Percentiles rank a stretch among this genome's conserved stretches.
Evolutionary conservation across 2,329 filamentous ascomycete species (phyloP).

Genomic region (Alternaria panax): DNA sequence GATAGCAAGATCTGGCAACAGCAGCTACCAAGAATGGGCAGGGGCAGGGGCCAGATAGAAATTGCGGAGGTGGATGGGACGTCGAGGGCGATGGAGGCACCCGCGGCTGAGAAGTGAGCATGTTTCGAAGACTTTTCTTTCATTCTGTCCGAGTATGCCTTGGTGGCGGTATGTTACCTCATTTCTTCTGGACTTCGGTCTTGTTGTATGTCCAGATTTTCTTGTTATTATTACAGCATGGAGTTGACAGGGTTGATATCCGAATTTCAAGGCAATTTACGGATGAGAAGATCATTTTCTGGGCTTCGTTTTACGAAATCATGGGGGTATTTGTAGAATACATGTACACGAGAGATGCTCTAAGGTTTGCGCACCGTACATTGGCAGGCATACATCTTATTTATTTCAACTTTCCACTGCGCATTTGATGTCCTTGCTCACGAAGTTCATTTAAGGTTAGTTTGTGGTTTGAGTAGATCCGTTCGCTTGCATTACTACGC

Average conservation of each 20-base stretch:
- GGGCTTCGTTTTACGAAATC: neutral
- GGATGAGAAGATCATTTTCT: neutral
- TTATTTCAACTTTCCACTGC: neutral
- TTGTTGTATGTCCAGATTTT: neutral
- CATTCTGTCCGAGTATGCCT: neutral
- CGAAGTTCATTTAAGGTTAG: neutral
- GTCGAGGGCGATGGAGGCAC: constrained; percentile 17
- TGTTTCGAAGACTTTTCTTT: neutral
- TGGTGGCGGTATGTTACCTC: neutral
- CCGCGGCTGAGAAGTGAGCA: neutral
- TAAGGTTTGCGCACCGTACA: neutral
- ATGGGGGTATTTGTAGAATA: neutral
- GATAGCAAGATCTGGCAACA: constrained; percentile 16
- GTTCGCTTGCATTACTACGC: constrained; percentile 12
- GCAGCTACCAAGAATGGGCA: constrained; percentile 14
- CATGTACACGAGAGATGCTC: neutral
- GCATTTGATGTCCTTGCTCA: too few relatives aligned
- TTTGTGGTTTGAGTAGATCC: neutral
- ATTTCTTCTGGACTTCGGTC: neutral
- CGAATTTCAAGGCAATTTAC: neutral
- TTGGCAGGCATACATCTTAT: neutral
- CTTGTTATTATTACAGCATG: neutral
- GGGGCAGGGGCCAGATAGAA: neutral
- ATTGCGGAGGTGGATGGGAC: constrained; percentile 23
- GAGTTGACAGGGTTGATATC: neutral